These are phyloP conservation scores for Malus asiatica DNA, from an alignment of 306 rosid genomes.

Conservation along the genomic window DNA sequence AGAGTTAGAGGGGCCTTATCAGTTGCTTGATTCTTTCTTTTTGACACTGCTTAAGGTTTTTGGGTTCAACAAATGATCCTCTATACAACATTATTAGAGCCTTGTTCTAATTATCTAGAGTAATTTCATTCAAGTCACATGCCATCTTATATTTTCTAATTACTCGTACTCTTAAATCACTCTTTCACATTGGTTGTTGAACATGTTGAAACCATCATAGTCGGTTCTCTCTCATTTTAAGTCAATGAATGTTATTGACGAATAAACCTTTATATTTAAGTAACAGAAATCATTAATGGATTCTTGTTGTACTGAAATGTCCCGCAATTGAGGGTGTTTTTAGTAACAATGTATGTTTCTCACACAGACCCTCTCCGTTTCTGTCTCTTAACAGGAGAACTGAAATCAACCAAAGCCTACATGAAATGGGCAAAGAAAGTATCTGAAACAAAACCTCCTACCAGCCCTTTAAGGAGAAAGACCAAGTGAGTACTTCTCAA, in stretches of 20 bases:
- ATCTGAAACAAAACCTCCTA: constrained; percentile 76
- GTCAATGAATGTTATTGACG: background rate
- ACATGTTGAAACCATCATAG: background rate
- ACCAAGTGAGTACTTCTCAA: constrained; percentile 39
- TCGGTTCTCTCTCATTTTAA: background rate
- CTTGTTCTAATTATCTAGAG: background rate
- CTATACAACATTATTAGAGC: background rate
- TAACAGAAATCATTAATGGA: background rate
- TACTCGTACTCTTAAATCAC: background rate
- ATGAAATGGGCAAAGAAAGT: constrained; percentile 68
- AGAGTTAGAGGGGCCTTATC: background rate
- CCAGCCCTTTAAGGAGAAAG: constrained; percentile 59
- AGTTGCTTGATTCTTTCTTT: background rate
- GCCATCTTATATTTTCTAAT: background rate
- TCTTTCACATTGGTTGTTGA: background rate
- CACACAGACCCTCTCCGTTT: background rate
- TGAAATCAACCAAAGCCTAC: constrained; percentile 65
- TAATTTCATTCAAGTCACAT: background rate
- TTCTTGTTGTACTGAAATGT: background rate
- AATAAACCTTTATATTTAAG: background rate
- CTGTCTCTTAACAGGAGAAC: constrained; percentile 39
- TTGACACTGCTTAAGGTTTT: background rate
- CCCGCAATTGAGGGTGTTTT: background rate
- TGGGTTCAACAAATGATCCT: background rate
- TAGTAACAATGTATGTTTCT: background rate